Evolutionary conservation across 1,284 basidiomycete species (phyloP).

Genomic region (Ganoderma sinense): DNA sequence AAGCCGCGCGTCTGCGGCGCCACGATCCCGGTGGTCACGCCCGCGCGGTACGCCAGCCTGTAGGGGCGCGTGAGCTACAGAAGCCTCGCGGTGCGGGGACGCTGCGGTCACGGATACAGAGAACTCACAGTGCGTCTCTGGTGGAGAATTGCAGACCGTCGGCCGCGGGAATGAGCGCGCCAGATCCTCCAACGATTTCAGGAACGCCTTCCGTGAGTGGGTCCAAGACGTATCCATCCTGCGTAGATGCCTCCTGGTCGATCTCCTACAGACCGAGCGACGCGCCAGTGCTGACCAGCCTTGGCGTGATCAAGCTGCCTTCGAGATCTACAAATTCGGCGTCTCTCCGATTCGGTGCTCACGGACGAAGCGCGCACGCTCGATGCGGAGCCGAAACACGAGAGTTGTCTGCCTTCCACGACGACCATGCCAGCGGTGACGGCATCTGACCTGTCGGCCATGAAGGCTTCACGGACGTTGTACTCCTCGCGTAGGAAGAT

Average conservation of each 20-base stretch:
- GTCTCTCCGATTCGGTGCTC: constrained; percentile 44
- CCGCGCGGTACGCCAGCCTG: constrained; percentile 45
- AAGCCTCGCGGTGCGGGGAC: neutral
- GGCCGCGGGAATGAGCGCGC: constrained; percentile 50
- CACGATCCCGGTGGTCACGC: constrained; percentile 66
- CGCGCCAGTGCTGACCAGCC: constrained; percentile 65
- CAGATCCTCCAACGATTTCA: constrained; percentile 41
- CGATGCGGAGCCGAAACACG: constrained; percentile 24
- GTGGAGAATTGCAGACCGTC: constrained; percentile 61
- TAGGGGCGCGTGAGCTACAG: neutral
- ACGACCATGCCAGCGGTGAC: constrained; percentile 41
- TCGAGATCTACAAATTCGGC: constrained; percentile 46
- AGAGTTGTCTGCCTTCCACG: constrained; percentile 39
- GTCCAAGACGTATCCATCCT: constrained; percentile 61
- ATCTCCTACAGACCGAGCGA: constrained; percentile 71
- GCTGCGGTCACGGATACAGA: no score
- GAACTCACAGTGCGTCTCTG: constrained; percentile 54
- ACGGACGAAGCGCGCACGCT: constrained; percentile 31
- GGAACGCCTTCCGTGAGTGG: constrained; percentile 41
- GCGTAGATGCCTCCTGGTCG: constrained; percentile 65
- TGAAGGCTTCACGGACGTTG: constrained; percentile 30
- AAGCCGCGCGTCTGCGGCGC: constrained; percentile 64
- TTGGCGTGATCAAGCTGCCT: constrained; percentile 56
- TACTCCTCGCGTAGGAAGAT: constrained; percentile 44
- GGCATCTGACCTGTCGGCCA: constrained; percentile 17